Percentiles rank a stretch among this genome's conserved stretches.
Evolutionary conservation across 2,329 filamentous ascomycete genomes (phyloP).

Genomic region (Pestalotiopsis fici): DNA sequence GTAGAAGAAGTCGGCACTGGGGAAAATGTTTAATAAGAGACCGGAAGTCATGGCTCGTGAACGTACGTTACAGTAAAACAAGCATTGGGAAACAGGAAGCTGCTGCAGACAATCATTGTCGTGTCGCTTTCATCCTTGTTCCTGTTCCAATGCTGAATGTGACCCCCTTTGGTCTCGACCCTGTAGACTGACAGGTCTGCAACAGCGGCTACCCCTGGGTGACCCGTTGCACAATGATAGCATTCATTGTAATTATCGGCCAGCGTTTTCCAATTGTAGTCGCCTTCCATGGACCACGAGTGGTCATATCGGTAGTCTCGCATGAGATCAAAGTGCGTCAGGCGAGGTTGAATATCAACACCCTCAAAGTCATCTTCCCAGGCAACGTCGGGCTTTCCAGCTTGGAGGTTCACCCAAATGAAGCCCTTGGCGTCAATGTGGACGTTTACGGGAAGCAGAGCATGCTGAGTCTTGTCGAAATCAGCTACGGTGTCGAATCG

Average conservation of each 20-base stretch:
- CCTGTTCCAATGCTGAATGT: background rate
- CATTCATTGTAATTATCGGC: background rate
- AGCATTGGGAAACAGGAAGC: background rate
- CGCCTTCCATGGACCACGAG: background rate
- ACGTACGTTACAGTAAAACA: background rate
- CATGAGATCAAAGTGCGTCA: background rate
- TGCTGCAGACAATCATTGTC: background rate
- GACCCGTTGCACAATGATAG: background rate
- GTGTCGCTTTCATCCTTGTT: background rate
- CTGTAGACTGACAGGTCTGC: background rate
- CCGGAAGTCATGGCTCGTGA: background rate
- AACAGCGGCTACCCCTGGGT: background rate
- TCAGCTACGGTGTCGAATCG: constrained; percentile 55
- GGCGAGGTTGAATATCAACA: background rate
- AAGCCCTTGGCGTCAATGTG: background rate
- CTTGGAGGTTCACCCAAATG: background rate
- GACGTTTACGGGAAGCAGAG: background rate
- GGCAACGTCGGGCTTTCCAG: background rate
- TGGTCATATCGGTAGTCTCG: background rate
- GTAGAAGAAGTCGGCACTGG: background rate
- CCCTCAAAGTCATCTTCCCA: background rate
- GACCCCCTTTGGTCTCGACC: background rate
- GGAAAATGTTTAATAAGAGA: background rate
- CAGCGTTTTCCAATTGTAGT: background rate
- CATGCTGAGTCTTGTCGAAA: constrained; percentile 44